These are phyloP conservation scores for Obelidium mucronatum DNA, from an alignment of 192 early-diverging fungal genomes.

Conservation along the genomic window DNA sequence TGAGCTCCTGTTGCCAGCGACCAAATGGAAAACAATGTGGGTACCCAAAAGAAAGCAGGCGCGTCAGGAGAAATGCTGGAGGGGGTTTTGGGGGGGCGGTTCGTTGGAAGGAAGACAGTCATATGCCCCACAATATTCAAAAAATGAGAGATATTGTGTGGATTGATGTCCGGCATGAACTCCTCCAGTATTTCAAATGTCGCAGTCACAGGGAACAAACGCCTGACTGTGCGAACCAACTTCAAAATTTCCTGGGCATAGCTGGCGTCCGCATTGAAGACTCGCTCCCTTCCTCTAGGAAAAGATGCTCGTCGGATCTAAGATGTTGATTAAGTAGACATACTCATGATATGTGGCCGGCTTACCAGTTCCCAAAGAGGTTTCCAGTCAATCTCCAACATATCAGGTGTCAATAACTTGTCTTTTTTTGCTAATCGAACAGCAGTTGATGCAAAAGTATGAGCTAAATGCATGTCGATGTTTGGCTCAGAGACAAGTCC, in stretches of 20 bases:
- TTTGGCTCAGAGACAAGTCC: slow-evolving; percentile 69
- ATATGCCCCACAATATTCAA: slow-evolving; percentile 67
- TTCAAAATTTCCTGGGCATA: slow-evolving; percentile 45
- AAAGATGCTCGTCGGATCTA: slow-evolving; percentile 62
- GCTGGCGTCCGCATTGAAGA: slow-evolving; percentile 60
- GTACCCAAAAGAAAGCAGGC: slow-evolving; percentile 72
- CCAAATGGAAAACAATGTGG: slow-evolving; percentile 87
- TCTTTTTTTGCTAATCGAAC: slow-evolving; percentile 72
- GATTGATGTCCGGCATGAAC: slow-evolving; percentile 76
- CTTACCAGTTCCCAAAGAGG: slow-evolving; percentile 64
- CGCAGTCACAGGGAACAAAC: slow-evolving; percentile 75
- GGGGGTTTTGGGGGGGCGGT: not conserved
- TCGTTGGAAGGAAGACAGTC: slow-evolving; percentile 74
- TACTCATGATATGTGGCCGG: not conserved
- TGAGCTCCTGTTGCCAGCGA: slow-evolving; percentile 66
- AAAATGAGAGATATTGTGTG: slow-evolving; percentile 68
- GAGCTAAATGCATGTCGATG: slow-evolving; percentile 73
- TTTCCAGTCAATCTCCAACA: slow-evolving; percentile 77
- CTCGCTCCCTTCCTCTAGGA: slow-evolving; percentile 73
- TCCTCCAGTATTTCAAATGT: slow-evolving; percentile 78
- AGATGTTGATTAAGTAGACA: not conserved
- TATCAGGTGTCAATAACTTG: slow-evolving; percentile 65
- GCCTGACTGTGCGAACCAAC: slow-evolving; percentile 24
- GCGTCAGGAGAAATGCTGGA: slow-evolving; percentile 44
- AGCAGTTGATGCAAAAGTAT: slow-evolving; percentile 64